Evolutionary conservation across 2,329 filamentous ascomycete species (phyloP).

Genomic region (Stenocarpella maydis): DNA sequence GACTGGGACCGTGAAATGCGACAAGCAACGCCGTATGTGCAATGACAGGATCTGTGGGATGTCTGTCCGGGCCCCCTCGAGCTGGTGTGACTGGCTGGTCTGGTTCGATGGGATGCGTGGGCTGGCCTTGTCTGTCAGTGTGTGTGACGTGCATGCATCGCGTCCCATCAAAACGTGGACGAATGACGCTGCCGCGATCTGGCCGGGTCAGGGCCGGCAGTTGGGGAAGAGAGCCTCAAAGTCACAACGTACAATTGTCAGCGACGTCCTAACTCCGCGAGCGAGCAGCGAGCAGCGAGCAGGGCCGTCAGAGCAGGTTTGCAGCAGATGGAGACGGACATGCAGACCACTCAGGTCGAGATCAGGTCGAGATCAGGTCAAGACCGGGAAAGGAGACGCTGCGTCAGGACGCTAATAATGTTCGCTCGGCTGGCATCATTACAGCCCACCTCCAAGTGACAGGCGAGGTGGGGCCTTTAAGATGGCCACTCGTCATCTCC

Average conservation of each 20-base stretch:
- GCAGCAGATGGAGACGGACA: background rate
- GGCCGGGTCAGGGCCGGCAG: background rate
- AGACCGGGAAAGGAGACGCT: background rate
- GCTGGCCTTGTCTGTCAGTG: slow-evolving; percentile 23
- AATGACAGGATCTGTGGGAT: background rate
- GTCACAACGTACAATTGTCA: slow-evolving; percentile 1
- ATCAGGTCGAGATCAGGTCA: background rate
- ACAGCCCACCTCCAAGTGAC: background rate
- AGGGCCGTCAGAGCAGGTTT: background rate
- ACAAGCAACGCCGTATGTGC: background rate
- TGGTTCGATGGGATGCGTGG: slow-evolving; percentile 2
- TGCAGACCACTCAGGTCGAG: background rate
- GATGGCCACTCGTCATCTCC: slow-evolving; percentile 11
- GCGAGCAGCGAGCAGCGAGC: background rate
- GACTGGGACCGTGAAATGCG: background rate
- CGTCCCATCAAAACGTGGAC: background rate
- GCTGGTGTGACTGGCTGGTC: background rate
- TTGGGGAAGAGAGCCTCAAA: background rate
- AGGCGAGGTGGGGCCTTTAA: slow-evolving; percentile 5
- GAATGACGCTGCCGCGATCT: background rate
- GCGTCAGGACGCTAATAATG: slow-evolving; percentile 8
- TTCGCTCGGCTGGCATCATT: slow-evolving; percentile 10
- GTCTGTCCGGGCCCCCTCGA: background rate
- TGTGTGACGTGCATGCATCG: slow-evolving; percentile 12
- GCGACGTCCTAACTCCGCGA: background rate